Base-by-base conservation (phyloP, 345 rosid species). In the Hibiscus trionum region DNA sequence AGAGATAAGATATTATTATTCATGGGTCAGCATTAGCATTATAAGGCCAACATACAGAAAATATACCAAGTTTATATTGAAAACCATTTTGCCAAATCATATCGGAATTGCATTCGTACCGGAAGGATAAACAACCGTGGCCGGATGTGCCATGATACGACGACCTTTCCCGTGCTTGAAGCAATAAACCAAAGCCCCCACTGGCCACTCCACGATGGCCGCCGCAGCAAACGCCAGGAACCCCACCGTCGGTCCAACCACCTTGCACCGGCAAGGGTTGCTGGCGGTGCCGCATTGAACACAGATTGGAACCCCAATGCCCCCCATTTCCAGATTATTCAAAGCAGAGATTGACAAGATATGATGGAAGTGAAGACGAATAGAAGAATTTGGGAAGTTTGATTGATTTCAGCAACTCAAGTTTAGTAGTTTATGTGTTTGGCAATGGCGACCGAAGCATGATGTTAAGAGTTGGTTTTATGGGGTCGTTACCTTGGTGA, bases 211-310 rank as follows among this genome's bases (percentile, higher is more conserved):
- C 21, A 93, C 89, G 12, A 84, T 60, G 29, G 81, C 96, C 1
- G 91, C 86, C 1, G 72, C 96, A 9, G 75, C 91, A 24, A 86
- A 90, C 68, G 95, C 96, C 86, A 90, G 72, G 69, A 93, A 84
- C 62, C 93, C 98, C 4, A 88, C 69, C 11, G 95, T 90, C 15
- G 96, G 98, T 21, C 96, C 95, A 0, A 90, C 86, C 75, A 93
- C 90, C 85, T 90, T 90, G 85, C 95, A 93, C 70, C 95, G 80
- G 84, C 93, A 90, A 0, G 93, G 95, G 83, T 93, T 93, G 71
- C 87, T 84, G 0, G 77, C 33, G 1, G 86, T 86, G 29, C 95
- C 93, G n/a, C 96, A 88, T 61, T 93, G 84, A 61, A 93, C 79
- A 35, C 96, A 89, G n/a, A 86, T 72, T 11, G 96, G 91, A 53